Base-by-base conservation (phyloP, 768 basidiomycete genomes). In the Mycena belliarum region DNA sequence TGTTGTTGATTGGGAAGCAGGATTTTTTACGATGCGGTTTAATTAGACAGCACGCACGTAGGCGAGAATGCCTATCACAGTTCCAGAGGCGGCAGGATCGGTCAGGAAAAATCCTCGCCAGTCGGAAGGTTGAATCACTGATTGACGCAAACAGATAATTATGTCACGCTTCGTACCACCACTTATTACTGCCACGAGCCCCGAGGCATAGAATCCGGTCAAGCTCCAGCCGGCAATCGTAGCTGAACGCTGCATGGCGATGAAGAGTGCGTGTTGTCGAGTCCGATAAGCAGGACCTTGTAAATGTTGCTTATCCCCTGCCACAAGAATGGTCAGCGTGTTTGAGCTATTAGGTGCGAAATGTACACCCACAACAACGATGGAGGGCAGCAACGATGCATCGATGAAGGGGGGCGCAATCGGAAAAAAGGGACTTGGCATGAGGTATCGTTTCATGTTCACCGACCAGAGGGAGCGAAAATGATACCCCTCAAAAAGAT, bases 351-450 rank as follows among this genome's bases (percentile, higher is more conserved):
- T n/a, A n/a, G n/a, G n/a, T n/a, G n/a, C n/a, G n/a, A n/a, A n/a
- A n/a, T n/a, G n/a, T n/a, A n/a, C n/a, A 63, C 80, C 41, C 53
- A 80, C 82, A 23, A 79, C 78, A 59, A 78, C 75, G 16, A 80
- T 60, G n/a, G n/a, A n/a, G n/a, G n/a, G n/a, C n/a, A n/a, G n/a
- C n/a, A n/a, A n/a, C n/a, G n/a, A n/a, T n/a, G n/a, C n/a, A n/a
- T n/a, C n/a, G n/a, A n/a, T n/a, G 63, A 77, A 80, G 11, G 81
- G 81, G 20, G 80, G 80, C 26, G 80, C 78, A 49, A 76, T 78
- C 81, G 81, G 52, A 12, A 21, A 35, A 38, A n/a, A n/a, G n/a
- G n/a, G n/a, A n/a, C n/a, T n/a, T n/a, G n/a, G n/a, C n/a, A n/a
- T n/a, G n/a, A n/a, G n/a, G n/a, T n/a, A n/a, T n/a, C 9, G 6